These are phyloP conservation scores for Amyloporia xantha DNA, from an alignment of 768 basidiomycete species.

Conservation along the genomic window DNA sequence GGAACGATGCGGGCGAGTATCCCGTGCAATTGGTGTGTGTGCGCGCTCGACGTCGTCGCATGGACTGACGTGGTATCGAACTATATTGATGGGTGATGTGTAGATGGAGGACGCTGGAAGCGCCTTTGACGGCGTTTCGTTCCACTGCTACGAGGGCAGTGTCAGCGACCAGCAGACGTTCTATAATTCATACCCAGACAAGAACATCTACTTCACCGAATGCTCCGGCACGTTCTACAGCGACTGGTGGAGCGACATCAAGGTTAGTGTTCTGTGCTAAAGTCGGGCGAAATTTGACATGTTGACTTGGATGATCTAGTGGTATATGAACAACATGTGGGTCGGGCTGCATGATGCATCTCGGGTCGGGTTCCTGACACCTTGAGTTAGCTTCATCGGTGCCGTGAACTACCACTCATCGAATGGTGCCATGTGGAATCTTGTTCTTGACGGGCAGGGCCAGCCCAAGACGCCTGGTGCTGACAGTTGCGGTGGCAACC, in stretches of 20 bases:
- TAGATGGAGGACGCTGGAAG: slow-evolving; percentile 50
- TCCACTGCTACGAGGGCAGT: slow-evolving; percentile 64
- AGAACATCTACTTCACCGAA: slow-evolving; percentile 55
- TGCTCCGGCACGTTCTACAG: slow-evolving; percentile 59
- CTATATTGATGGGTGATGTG: too few relatives aligned
- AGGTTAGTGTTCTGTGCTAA: slow-evolving; percentile 33
- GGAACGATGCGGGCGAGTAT: slow-evolving; percentile 59
- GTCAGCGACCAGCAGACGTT: slow-evolving; percentile 51
- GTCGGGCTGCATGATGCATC: slow-evolving; percentile 15
- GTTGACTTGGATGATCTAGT: slow-evolving; percentile 28
- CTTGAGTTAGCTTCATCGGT: slow-evolving; percentile 31
- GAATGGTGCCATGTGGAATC: slow-evolving; percentile 67
- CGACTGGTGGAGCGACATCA: slow-evolving; percentile 80
- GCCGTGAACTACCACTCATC: slow-evolving; percentile 32
- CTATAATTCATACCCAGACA: slow-evolving; percentile 47
- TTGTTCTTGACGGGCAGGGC: slow-evolving; percentile 58
- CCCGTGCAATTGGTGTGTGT: slow-evolving; percentile 46
- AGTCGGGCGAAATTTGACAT: background rate
- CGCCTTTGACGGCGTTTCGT: slow-evolving; percentile 61
- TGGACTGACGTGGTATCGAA: too few relatives aligned
- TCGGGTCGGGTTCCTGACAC: too few relatives aligned
- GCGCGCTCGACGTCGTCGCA: too few relatives aligned
- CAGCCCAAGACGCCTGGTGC: slow-evolving; percentile 60
- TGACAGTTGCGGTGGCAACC: slow-evolving; percentile 48
- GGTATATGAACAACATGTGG: slow-evolving; percentile 66